Percentiles rank a stretch among this genome's conserved stretches.
Conservation (phyloP, 1,284 basidiomycete genomes). For the Stygiomarasmius scandens region DNA sequence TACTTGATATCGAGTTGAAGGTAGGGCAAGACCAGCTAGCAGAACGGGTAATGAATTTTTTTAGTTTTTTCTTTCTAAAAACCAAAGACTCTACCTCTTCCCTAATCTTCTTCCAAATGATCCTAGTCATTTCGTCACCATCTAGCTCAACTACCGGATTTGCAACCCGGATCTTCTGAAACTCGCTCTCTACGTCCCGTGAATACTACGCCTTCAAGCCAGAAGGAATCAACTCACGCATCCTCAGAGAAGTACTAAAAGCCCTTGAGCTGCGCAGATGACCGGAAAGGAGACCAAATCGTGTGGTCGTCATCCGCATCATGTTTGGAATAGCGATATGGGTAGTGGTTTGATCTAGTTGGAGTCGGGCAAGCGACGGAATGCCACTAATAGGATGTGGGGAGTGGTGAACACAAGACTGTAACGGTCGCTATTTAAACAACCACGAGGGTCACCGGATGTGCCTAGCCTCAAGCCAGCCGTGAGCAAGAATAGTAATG, state of each 20-base stretch:
- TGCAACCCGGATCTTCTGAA: slow-evolving; percentile 76
- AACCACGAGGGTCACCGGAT: too few relatives aligned
- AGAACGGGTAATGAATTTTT: slow-evolving; percentile 5
- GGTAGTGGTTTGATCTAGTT: too few relatives aligned
- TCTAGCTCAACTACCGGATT: slow-evolving; percentile 97
- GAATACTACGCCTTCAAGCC: background rate
- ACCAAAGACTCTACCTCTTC: slow-evolving; percentile 69
- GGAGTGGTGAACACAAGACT: too few relatives aligned
- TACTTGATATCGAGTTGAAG: slow-evolving; percentile 97
- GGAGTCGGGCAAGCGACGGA: too few relatives aligned
- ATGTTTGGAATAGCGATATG: background rate
- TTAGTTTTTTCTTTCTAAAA: too few relatives aligned
- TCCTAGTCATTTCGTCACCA: slow-evolving; percentile 96
- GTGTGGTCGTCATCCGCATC: background rate
- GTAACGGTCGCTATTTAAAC: too few relatives aligned
- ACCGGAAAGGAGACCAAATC: slow-evolving; percentile 10
- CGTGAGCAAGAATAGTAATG: too few relatives aligned
- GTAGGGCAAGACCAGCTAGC: slow-evolving; percentile 91
- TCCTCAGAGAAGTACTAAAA: slow-evolving; percentile 9
- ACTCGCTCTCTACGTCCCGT: background rate
- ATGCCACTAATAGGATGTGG: too few relatives aligned
- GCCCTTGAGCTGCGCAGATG: slow-evolving; percentile 6
- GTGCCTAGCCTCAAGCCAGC: too few relatives aligned
- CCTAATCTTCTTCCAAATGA: slow-evolving; percentile 99
- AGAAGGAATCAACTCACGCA: background rate